Base-by-base conservation (phyloP, 2,329 filamentous ascomycete genomes). In the Aspergillus alliaceus region DNA sequence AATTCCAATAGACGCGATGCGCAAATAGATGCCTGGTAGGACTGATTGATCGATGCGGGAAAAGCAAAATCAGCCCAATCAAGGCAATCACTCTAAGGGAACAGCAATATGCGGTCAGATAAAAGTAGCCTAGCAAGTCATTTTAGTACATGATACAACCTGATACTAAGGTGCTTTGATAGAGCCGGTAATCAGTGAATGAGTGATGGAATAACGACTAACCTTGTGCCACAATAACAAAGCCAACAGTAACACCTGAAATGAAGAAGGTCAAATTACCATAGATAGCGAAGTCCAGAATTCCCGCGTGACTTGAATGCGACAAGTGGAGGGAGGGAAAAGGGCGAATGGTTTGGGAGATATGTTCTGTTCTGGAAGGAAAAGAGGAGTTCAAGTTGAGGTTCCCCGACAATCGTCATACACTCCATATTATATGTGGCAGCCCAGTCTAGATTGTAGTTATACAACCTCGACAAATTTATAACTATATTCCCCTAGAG, bases 201-300 rank as follows among this genome's bases (percentile, higher is more conserved):
- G 27, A 34, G 25, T 6, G 44, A 34, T 22, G 18, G 24, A n/a
- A 44, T n/a, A 22, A 27, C 9, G 44, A 48, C 44, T 32, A 11
- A 48, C 44, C 44, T 48, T 48, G 44, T 48, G 27, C 44, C 44
- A 48, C 44, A 48, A 48, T 48, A 48, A 48, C 44, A 48, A 48
- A 48, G 27, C 27, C 20, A 48, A 22, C 27, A 48, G 44, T 48
- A 48, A 48, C 44, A 48, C 44, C 27, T 22, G 18, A 31, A 31
- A 32, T n/a, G n/a, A 48, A 48, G 4, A 22, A 22, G 20, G 9
- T 40, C 18, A 40, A 22, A 40, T 11, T 22, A 14, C 18, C 37
- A 14, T 40, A 18, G 18, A 48, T 48, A 18, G 44, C 27, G n/a
- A 48, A 20, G 1, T 32, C 12, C 15, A 22, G 29, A 47, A 48